Base-by-base conservation (phyloP, 441 rosid species). In the Raphanus hybrid region DNA sequence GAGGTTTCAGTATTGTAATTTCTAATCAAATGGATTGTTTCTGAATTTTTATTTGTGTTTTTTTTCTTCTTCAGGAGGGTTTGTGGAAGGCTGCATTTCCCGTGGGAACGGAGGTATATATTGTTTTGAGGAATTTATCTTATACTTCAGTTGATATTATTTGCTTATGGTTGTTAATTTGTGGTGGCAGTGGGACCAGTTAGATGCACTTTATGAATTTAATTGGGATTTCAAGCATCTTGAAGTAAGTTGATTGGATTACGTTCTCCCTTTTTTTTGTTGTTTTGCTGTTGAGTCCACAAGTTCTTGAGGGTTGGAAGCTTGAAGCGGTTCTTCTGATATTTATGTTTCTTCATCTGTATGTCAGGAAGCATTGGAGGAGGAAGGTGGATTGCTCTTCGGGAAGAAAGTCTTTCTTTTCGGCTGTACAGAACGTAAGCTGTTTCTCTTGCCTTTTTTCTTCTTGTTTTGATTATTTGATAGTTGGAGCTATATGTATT, bases 81-180 rank as follows among this genome's bases (percentile, higher is more conserved):
- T 75, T 94, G 45, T 96, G 99, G 99, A 92, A 86, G 84, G 86
- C 76, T 57, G 91, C 86, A n/a, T 92, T 92, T 77, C 98, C 98
- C 7, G 98, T 94, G 74, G 99, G 99, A 45, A 96, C 98, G 0
- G 99, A 96, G 99, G 99, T 96, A 84, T 96, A 84, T 96, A 5
- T 45, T 79, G 26, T 82, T 29, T 65, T 34, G 73, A n/a, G n/a
- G 70, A 61, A 26, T 74, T 63, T 55, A 23, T 2, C 32, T 81
- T 81, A 69, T 9, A 5, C 39, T 62, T 62, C 3, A 10, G 12
- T 60, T 37, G 14, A 50, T 43, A 60, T 54, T 6, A 2, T 26
- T 35, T 37, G 10, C 84, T 86, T 75, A 79, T 32, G 11, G 4
- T 4, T 60, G n/a, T 77, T 66, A 3, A n/a, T 9, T 78, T 76